Evolutionary conservation across 2,329 filamentous ascomycete species (phyloP), one percentile per base, ranked within the genome.

Genomic region (Rhynchosporium secalis): DNA sequence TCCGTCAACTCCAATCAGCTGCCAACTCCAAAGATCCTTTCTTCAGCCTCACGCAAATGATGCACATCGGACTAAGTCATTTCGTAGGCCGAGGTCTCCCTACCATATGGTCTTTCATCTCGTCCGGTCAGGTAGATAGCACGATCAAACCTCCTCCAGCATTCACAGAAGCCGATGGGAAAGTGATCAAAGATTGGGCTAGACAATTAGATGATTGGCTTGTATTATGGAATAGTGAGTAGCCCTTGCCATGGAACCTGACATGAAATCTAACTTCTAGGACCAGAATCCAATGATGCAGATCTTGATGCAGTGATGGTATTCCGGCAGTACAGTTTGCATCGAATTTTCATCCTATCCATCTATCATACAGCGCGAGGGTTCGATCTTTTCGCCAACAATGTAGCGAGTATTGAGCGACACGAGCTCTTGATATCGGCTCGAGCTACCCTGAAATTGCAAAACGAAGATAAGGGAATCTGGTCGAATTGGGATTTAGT

Each of bases 401-500:
- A 72, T 51, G 74, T 75, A 41, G 76, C 76, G 5, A 70, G 74
- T 2, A 71, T 73, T 15, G 77, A 78, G 60, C 75, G 78, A 54
- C 75, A 77, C 33, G 77, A 78, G 62, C 69, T 79, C 13, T 66
- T 79, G 0, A 70, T 78, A 1, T 79, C 77, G 1, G 77, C 77
- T 1, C 70, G 77, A 13, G 76, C 77, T 1, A 75, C 77, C 0
- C 67, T 79, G 20, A 76, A 74, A 61, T 66, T 79, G 2, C 77
- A 78, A 48, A 71, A 75, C 3, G 70, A 75, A n/a, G 77, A 79
- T 57, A 68, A 74, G 28, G 73, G 75, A 1, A 79, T 79, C 60
- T 79, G 77, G 77, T 74, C 76, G 3, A 79, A 79, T 49, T 79
- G 76, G 74, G 77, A 79, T 47, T 68, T 79, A 0, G 73, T 78